Percentiles rank a stretch among this genome's conserved stretches.
Conservation (phyloP, 352 stramenopile species). For the Pythium biforme region DNA sequence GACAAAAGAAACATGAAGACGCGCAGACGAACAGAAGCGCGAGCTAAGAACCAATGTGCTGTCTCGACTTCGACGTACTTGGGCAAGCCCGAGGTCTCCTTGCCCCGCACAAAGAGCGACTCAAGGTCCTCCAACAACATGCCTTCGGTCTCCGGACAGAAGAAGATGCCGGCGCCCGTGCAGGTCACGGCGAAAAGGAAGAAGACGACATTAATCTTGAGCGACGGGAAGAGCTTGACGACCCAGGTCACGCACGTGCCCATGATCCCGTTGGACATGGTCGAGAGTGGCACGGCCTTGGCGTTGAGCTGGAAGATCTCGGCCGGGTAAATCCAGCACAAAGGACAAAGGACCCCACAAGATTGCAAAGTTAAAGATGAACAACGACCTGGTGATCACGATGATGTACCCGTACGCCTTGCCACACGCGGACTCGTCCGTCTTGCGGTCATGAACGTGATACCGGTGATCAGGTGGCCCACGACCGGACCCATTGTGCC, state of each 20-base stretch:
- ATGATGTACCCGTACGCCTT: conserved; percentile 33
- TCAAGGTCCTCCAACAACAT: conserved; percentile 47
- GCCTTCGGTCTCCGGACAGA: conserved; percentile 44
- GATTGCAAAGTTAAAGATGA: conserved; percentile 53
- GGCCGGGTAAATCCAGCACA: conserved; percentile 58
- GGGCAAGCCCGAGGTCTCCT: background rate
- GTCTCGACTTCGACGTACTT: conserved; percentile 4
- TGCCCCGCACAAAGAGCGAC: conserved; percentile 23
- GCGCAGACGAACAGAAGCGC: too few species aligned
- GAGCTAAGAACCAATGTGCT: too few species aligned
- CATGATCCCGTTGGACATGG: conserved; percentile 30
- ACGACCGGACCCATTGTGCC: conserved; percentile 40
- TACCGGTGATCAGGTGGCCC: conserved; percentile 33
- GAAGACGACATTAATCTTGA: conserved; percentile 54
- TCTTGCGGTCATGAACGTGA: conserved; percentile 34
- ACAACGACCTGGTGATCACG: conserved; percentile 35
- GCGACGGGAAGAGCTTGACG: conserved; percentile 45
- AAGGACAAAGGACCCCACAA: conserved; percentile 49
- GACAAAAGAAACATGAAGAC: too few species aligned
- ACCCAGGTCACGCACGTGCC: conserved; percentile 36
- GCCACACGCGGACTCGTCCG: conserved; percentile 22
- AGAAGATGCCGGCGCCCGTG: conserved; percentile 27
- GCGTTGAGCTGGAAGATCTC: conserved; percentile 58
- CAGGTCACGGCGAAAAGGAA: conserved; percentile 47
- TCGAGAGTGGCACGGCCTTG: conserved; percentile 37